Evolutionary conservation across 108 stramenopile species (phyloP).

Genomic region (Cyclotella atomus): DNA sequence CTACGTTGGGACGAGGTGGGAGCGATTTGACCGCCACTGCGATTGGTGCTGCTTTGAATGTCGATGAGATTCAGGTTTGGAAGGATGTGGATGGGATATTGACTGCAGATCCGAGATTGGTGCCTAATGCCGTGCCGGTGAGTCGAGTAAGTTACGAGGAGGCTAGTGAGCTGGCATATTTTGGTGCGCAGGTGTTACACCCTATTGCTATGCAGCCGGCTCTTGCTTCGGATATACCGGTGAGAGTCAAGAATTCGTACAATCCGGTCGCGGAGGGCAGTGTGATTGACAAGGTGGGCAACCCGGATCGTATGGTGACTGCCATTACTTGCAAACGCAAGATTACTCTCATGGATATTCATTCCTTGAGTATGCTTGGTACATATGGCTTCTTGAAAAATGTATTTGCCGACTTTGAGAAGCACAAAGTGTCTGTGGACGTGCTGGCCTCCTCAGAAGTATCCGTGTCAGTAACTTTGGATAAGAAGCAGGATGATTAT

Average conservation of each 20-base stretch:
- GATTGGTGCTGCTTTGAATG: conserved; percentile 77
- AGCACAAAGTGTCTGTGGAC: conserved; percentile 97
- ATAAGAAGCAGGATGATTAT: conserved; percentile 80
- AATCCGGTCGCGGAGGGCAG: conserved; percentile 92
- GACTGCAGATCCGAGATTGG: conserved; percentile 92
- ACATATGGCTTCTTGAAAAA: conserved; percentile 93
- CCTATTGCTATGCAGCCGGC: conserved; percentile 97
- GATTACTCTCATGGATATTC: conserved; percentile 91
- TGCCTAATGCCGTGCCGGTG: conserved; percentile 87
- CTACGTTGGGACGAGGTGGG: conserved; percentile 95
- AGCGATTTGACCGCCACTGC: conserved; percentile 95
- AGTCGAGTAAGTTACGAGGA: conserved; percentile 90
- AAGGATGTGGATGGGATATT: conserved; percentile 99
- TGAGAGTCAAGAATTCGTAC: conserved; percentile 98
- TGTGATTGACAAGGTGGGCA: conserved; percentile 75
- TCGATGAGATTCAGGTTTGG: conserved; percentile 98
- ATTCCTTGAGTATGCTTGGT: conserved; percentile 95
- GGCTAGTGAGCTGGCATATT: conserved; percentile 97
- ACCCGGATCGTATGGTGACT: conserved; percentile 78
- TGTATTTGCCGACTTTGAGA: conserved; percentile 95
- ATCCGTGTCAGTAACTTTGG: conserved; percentile 95
- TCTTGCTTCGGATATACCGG: conserved; percentile 79
- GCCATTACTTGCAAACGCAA: conserved; percentile 95
- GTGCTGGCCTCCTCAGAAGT: conserved; percentile 98
- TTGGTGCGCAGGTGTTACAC: conserved; percentile 97